Evolutionary conservation across 345 rosid genomes (phyloP), one percentile per base, ranked within the genome.

Genomic region (Lepidium africanum): DNA sequence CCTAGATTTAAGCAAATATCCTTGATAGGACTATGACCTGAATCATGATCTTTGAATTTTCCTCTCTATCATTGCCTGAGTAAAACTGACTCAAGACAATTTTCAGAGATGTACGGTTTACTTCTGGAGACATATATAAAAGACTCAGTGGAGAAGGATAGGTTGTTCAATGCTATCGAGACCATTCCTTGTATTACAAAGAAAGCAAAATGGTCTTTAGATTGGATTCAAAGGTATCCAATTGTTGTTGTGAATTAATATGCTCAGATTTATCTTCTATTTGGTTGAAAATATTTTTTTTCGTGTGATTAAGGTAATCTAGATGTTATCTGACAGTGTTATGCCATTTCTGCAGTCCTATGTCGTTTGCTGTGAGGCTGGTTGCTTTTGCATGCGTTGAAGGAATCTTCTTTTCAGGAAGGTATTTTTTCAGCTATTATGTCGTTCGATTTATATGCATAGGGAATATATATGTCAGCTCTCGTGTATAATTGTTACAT

Each of bases 331-430:
- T 70, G 37, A 50, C 1, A 15, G 4, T 32, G 9, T 48, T 32
- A 9, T 48, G 27, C 30, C 14, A 47, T 59, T 36, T 71, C 9
- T 81, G 79, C 81, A 89, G 98, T 81, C 84, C 97, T 74, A 65
- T 74, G 56, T 80, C 86, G 2, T 90, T 90, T 77, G 89, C 89
- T 4, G 89, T 85, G 74, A 81, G 97, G 75, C 84, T 93, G 15
- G 83, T 92, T 72, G 97, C 92, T 67, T 92, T 92, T 77, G 90
- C 97, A 32, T 88, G 98, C 38, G 76, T 93, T 9, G 97, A 93
- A 81, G 97, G 96, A 65, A 88, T 93, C 50, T 90, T 90, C 77
- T 93, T 90, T 81, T 90, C 97, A 0, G 98, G 96, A 74, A 92
- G 98, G 96, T 90, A 84, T 56, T 9, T 16, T 16, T 13, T 10